Percentiles rank a stretch among this genome's conserved stretches.
These are phyloP conservation scores for Penicillium psychrosexuale DNA, from an alignment of 2,329 filamentous ascomycete species.

Conservation along the genomic window DNA sequence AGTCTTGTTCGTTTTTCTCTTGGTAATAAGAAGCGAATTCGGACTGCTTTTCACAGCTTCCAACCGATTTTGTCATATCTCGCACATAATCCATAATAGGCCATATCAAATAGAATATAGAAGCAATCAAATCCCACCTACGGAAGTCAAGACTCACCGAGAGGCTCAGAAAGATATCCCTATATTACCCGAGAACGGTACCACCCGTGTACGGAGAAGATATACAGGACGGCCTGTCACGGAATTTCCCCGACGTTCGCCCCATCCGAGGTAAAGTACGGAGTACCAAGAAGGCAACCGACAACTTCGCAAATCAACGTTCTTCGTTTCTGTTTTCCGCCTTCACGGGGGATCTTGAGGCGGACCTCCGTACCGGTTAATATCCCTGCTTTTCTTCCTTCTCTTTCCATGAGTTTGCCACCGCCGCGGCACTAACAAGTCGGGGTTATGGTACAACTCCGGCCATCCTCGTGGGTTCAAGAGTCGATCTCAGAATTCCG, in stretches of 20 bases:
- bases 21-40: not conserved
- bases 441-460: not conserved
- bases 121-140: not conserved
- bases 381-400: not conserved
- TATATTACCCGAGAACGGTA: conserved; percentile 24
- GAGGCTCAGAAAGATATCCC: conserved; percentile 9
- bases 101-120: not conserved
- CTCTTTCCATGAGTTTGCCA: not conserved
- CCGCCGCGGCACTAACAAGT: not conserved
- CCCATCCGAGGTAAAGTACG: not conserved
- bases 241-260: conserved; percentile 5
- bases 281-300: not conserved
- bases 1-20: conserved; percentile 1
- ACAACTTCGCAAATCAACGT: conserved; percentile 1
- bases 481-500: not conserved
- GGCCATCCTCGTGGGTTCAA: not conserved
- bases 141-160: conserved; percentile 16
- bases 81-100: not conserved
- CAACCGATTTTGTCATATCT: not conserved
- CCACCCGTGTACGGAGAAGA: not conserved
- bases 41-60: too few relatives aligned
- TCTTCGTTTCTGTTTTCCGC: not conserved
- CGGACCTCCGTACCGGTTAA: not conserved
- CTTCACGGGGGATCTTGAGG: not conserved
- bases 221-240: conserved; percentile 5